Percentiles rank a stretch among this genome's conserved stretches.
These are phyloP conservation scores for Aureobasidium subglaciale DNA, from an alignment of 2,329 filamentous ascomycete genomes.

Conservation along the genomic window DNA sequence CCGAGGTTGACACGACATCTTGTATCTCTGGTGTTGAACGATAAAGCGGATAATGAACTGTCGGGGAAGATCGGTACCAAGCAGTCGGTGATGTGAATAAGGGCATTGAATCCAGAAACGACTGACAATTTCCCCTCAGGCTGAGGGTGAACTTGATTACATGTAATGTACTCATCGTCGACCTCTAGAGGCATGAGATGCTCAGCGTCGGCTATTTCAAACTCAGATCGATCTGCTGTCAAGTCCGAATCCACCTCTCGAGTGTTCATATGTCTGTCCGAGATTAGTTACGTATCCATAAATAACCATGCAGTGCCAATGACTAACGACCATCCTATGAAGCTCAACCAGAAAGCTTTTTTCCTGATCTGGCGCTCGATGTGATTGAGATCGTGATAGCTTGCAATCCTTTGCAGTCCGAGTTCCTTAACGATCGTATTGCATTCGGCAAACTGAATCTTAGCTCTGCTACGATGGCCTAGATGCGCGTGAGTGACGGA, in stretches of 20 bases:
- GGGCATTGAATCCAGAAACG: not conserved
- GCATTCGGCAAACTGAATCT: not conserved
- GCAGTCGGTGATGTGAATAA: not conserved
- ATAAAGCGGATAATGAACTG: not conserved
- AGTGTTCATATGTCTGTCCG: not conserved
- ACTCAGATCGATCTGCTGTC: not conserved
- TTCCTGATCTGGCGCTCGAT: not conserved
- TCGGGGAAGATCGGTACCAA: not conserved
- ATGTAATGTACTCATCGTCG: not conserved
- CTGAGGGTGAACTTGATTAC: not conserved
- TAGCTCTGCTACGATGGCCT: not conserved
- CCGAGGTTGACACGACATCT: not conserved
- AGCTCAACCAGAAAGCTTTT: not conserved
- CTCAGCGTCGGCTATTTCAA: not conserved
- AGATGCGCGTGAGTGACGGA: not conserved
- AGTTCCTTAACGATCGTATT: not conserved
- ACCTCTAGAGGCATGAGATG: not conserved
- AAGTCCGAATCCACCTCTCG: not conserved
- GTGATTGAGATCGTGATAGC: not conserved
- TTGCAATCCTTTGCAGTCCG: not conserved
- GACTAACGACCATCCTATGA: not conserved
- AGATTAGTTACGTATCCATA: not conserved
- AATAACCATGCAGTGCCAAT: not conserved
- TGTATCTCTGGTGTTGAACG: not conserved
- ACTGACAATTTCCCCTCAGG: not conserved